Base-by-base conservation (phyloP, 2,329 filamentous ascomycete genomes). In the Fulvia fulva region DNA sequence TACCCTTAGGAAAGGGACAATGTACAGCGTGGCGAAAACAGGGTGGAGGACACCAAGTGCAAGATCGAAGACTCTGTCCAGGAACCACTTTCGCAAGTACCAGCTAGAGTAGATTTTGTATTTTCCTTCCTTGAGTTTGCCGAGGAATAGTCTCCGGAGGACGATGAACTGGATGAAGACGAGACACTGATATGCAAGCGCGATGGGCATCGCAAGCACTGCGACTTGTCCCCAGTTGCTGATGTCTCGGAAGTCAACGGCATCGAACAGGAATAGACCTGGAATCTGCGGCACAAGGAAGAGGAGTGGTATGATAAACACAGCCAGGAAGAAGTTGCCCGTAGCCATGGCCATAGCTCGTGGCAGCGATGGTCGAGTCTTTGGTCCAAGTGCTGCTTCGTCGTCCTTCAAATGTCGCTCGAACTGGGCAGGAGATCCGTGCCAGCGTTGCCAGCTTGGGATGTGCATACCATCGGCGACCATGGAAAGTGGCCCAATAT, bases 21-120 rank as follows among this genome's bases (percentile, higher is more conserved):
- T 64, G 61, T 67, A 67, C 19, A 67, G 58, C 8, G 62, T 61
- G 7, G 65, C 65, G 34, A 67, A 67, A 37, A 67, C 65, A 2
- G 63, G 65, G 49, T 67, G 63, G 1, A 67, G 54, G 16, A 67
- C 56, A n/a, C 56, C 60, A 26, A 67, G 51, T 19, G 65, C 63
- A n/a, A 67, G 62, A 41, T 67, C 65, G 60, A 67, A 64, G 14
- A 65, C 34, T 51, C 65, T 43, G 12, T 67, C 65, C 16, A 65
- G 50, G 55, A 67, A 65, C 65, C 65, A 66, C 44, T 64, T 62
- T 32, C 64, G 63, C 21, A 66, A 45, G 41, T 61, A 66, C 54
- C 56, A 66, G 50, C 51, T 54, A 56, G 61, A 63, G 60, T 66
- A 58, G 28, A 66, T 51, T 34, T 58, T 65, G 59, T 55, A 65